These are phyloP conservation scores for Eutypa lata DNA, from an alignment of 2,329 filamentous ascomycete species.

Conservation along the genomic window DNA sequence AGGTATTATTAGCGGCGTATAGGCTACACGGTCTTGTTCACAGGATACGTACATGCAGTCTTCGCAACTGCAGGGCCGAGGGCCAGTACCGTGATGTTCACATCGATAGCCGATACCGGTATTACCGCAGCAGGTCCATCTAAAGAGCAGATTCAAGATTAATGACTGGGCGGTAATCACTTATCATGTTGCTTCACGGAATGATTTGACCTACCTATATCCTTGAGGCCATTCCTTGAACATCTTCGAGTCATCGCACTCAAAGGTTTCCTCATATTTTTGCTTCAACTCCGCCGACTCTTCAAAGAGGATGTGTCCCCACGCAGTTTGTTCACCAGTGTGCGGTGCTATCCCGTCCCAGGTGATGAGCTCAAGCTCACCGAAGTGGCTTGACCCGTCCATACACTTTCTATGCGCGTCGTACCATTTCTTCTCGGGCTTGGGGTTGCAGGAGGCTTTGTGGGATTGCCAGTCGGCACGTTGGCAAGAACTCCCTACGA, in stretches of 20 bases:
- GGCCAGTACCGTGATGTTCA: slow-evolving; percentile 6
- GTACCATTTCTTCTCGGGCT: slow-evolving; percentile 2
- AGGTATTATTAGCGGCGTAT: no score
- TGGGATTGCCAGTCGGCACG: slow-evolving; percentile 1
- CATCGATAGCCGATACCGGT: slow-evolving; percentile 1
- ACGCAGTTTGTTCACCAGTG: background rate
- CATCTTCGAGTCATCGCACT: slow-evolving; percentile 1
- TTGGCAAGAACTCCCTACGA: background rate
- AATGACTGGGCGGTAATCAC: no score
- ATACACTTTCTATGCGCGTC: slow-evolving; percentile 1
- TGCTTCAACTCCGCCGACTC: slow-evolving; percentile 1
- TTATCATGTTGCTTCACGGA: no score
- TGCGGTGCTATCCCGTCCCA: slow-evolving; percentile 1
- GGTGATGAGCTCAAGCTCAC: slow-evolving; percentile 7
- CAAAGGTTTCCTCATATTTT: slow-evolving; percentile 4
- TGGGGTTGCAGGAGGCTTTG: background rate
- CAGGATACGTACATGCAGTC: no score
- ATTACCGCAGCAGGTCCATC: slow-evolving; percentile 7
- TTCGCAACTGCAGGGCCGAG: slow-evolving; percentile 3
- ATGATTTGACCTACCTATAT: background rate
- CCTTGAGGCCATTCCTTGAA: slow-evolving; percentile 2
- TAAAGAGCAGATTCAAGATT: no score
- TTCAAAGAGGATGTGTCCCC: slow-evolving; percentile 1
- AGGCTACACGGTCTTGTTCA: no score
- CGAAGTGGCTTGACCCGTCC: slow-evolving; percentile 6